phyloP scores from a whole-genome alignment of 148 eudicot species.

The Diospyros lotus region DNA sequence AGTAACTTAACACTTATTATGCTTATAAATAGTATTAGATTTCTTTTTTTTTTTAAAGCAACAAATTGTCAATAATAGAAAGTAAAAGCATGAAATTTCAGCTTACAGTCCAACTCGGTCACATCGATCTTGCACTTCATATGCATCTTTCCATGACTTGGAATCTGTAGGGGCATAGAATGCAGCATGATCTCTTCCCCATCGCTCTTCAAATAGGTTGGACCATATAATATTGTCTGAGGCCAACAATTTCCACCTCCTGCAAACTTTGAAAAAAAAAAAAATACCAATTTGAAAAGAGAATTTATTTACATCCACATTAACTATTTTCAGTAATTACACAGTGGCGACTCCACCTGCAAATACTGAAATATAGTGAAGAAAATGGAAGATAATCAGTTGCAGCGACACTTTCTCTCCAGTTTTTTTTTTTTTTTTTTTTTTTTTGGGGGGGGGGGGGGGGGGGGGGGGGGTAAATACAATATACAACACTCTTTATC shows the following conservation, averaged over 20 bases:
- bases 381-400: background rate
- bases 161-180: slow-evolving; percentile 48
- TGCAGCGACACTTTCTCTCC: background rate
- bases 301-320: background rate
- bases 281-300: slow-evolving; percentile 4
- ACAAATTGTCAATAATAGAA: too few species aligned
- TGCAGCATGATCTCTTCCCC: slow-evolving; percentile 60
- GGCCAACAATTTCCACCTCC: slow-evolving; percentile 73
- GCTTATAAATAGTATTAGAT: too few species aligned
- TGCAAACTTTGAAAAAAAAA: slow-evolving; percentile 47
- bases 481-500: too few species aligned
- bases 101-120: slow-evolving; percentile 87
- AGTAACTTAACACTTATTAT: too few species aligned
- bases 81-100: background rate
- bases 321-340: background rate
- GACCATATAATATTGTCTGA: slow-evolving; percentile 71
- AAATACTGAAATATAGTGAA: background rate
- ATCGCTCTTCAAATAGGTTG: slow-evolving; percentile 56
- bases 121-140: slow-evolving; percentile 76
- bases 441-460: too few species aligned
- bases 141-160: slow-evolving; percentile 74
- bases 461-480: too few species aligned
- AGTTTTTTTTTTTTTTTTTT: too few species aligned
- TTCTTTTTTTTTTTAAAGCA: too few species aligned
- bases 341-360: background rate